A percentile compares a stretch with the other conserved stretches of the same genome.
These are phyloP conservation scores for Coriaria nepalensis DNA, from an alignment of 306 rosid species.

Conservation along the genomic window DNA sequence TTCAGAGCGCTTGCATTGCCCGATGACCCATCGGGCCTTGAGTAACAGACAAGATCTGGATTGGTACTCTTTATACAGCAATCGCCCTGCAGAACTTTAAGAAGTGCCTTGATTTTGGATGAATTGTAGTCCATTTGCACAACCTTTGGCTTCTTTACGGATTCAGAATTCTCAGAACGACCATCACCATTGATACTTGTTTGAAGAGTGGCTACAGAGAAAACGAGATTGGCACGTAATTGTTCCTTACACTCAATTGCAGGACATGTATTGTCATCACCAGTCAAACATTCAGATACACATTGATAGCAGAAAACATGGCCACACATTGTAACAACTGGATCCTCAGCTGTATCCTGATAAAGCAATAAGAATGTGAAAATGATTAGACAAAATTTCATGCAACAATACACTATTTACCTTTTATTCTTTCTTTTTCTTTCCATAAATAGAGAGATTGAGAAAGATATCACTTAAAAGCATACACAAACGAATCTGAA, in stretches of 20 bases:
- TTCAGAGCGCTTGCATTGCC: conserved; percentile 24
- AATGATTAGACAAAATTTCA: conserved; percentile 18
- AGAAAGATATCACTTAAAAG: no score
- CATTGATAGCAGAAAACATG: conserved; percentile 95
- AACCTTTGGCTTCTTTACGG: conserved; percentile 38
- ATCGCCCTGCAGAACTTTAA: conserved; percentile 52
- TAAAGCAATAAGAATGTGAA: conserved; percentile 17
- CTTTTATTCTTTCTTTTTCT: no score
- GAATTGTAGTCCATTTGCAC: conserved; percentile 54
- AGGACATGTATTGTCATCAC: conserved; percentile 74
- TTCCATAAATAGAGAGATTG: no score
- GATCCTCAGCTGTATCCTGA: conserved; percentile 84
- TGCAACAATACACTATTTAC: no score
- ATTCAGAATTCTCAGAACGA: conserved; percentile 24
- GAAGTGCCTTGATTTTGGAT: conserved; percentile 82
- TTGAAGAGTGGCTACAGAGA: conserved; percentile 68
- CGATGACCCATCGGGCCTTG: conserved; percentile 23
- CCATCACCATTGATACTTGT: conserved; percentile 50
- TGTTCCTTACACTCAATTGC: conserved; percentile 55
- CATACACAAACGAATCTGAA: no score
- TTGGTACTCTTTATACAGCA: conserved; percentile 21
- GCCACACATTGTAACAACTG: conserved; percentile 81
- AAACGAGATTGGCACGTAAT: conserved; percentile 52
- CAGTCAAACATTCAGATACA: conserved; percentile 64
- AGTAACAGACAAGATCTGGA: conserved; percentile 16